These are phyloP conservation scores for Butyriboletus loyo DNA, from an alignment of 768 basidiomycete genomes.

Conservation along the genomic window DNA sequence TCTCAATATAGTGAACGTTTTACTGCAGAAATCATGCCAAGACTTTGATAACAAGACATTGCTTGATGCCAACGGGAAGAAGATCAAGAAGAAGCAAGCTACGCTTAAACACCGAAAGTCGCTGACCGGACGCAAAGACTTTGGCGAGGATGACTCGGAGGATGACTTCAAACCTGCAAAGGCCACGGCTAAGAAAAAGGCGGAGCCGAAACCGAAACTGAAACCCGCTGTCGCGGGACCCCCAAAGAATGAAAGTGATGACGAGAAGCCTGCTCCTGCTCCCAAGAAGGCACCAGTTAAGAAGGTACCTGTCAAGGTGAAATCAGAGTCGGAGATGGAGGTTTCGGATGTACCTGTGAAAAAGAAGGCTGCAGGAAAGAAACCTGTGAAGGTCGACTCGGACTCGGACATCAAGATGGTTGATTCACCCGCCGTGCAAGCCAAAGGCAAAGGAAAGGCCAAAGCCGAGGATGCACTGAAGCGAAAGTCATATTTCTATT, in stretches of 20 bases:
- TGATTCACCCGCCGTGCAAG: constrained; percentile 19
- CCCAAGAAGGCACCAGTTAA: constrained; percentile 33
- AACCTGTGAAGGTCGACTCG: constrained; percentile 29
- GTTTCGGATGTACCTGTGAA: constrained; percentile 25
- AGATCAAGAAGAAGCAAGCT: constrained; percentile 55
- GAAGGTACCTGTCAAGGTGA: constrained; percentile 32
- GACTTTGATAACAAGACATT: constrained; percentile 44
- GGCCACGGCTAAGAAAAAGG: constrained; percentile 40
- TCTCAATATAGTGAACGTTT: constrained; percentile 1
- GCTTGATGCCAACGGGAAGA: constrained; percentile 49
- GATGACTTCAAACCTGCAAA: constrained; percentile 58
- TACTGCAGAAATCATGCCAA: constrained; percentile 37
- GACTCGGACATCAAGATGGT: constrained; percentile 40
- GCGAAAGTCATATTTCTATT: constrained; percentile 60
- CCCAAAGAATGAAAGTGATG: constrained; percentile 46
- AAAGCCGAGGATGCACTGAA: constrained; percentile 43
- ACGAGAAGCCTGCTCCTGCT: constrained; percentile 28
- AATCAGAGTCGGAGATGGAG: constrained; percentile 41
- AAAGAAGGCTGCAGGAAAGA: constrained; percentile 20
- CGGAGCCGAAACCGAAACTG: constrained; percentile 28
- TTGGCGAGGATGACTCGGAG: constrained; percentile 41
- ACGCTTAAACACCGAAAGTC: constrained; percentile 55
- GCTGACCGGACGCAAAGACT: constrained; percentile 39
- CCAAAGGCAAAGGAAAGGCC: constrained; percentile 46
- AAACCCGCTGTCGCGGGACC: constrained; percentile 34